Conservation (phyloP, 148 eudicot genomes). For the Heliosperma pusillum region DNA sequence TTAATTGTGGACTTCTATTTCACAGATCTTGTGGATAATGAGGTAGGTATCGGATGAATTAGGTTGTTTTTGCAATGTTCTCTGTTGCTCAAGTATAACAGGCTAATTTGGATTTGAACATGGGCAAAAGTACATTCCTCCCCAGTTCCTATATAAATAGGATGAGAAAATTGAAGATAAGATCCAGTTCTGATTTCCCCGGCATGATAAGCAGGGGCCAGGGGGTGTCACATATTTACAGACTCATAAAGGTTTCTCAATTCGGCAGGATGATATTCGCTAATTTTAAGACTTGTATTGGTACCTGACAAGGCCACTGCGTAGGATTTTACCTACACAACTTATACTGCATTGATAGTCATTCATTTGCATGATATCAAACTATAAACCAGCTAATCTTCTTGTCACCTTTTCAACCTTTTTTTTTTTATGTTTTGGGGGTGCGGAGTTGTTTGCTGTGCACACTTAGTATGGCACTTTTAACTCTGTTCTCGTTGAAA, state of each 20-base stretch:
- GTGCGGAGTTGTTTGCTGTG: not conserved
- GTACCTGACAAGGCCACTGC: not conserved
- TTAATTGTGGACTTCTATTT: not conserved
- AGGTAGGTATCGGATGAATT: not conserved
- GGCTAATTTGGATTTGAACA: not conserved
- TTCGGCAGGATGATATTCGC: not conserved
- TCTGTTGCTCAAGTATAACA: conserved; percentile 2
- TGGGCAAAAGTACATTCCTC: conserved; percentile 1
- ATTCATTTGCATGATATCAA: not conserved
- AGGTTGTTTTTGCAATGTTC: not conserved
- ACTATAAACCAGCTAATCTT: not conserved
- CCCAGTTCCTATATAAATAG: not conserved
- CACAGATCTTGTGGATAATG: not conserved
- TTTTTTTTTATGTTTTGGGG: not conserved
- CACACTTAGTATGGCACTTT: not conserved
- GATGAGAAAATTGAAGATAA: not conserved
- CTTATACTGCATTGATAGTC: not conserved
- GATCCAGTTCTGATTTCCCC: not conserved
- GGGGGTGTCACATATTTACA: not conserved
- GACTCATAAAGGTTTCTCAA: not conserved
- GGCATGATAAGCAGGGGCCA: not conserved
- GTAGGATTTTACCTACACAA: not conserved
- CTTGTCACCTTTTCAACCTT: conserved; percentile 2
- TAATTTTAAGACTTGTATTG: not conserved
- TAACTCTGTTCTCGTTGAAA: not conserved